Evolutionary conservation across 169 alveolate genomes (phyloP).

Genomic region (Plasmodium vivax): DNA sequence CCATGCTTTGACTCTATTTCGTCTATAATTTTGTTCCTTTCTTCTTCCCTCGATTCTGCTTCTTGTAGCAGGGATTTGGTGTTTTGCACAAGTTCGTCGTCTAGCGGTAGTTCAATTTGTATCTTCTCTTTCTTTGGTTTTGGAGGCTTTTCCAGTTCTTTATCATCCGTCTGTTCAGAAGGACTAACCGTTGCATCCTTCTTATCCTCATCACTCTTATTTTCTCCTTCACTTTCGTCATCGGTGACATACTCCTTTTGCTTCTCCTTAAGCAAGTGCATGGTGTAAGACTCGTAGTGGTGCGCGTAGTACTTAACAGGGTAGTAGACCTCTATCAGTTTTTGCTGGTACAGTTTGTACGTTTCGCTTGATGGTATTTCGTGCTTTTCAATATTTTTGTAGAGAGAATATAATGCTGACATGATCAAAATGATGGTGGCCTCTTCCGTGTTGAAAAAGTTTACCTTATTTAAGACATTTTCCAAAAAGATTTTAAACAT

Average conservation of each 20-base stretch:
- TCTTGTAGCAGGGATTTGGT: constrained; percentile 38
- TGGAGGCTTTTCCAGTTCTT: background rate
- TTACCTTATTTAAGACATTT: constrained; percentile 20
- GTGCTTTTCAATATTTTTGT: constrained; percentile 40
- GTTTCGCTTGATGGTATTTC: constrained; percentile 37
- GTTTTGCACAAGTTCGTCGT: constrained; percentile 35
- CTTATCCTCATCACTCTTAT: background rate
- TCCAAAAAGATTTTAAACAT: constrained; percentile 60
- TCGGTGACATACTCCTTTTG: background rate
- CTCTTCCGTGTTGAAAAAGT: constrained; percentile 53
- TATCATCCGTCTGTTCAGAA: background rate
- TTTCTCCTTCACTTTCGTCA: background rate
- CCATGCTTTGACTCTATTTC: constrained; percentile 8
- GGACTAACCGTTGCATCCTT: background rate
- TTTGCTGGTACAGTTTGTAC: constrained; percentile 55
- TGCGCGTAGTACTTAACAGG: constrained; percentile 10
- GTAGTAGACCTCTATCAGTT: constrained; percentile 56
- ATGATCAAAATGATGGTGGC: constrained; percentile 12
- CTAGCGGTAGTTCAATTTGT: background rate
- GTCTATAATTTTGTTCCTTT: constrained; percentile 12
- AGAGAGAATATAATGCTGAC: constrained; percentile 61
- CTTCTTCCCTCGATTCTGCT: constrained; percentile 28
- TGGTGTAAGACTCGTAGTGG: constrained; percentile 31
- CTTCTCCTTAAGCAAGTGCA: constrained; percentile 12
- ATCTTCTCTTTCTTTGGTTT: background rate